A percentile compares a stretch with the other conserved stretches of the same genome.
Evolutionary conservation across 2,329 filamentous ascomycete genomes (phyloP).

Genomic region (Bertia moriformis): DNA sequence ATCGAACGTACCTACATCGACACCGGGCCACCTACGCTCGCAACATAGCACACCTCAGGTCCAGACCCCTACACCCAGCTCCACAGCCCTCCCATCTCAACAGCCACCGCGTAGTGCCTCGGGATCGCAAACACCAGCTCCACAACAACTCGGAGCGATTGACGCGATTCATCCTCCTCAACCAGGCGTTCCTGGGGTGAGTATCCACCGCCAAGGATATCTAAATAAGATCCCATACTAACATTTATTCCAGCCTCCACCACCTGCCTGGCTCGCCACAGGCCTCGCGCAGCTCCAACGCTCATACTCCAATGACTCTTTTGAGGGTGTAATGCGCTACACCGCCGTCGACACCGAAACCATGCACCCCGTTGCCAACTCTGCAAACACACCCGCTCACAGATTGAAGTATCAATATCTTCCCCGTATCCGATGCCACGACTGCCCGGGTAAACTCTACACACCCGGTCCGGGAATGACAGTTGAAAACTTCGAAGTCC

Average conservation of each 20-base stretch:
- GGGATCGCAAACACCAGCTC: slow-evolving; percentile 14
- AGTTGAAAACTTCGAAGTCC: slow-evolving; percentile 81
- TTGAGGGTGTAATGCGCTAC: slow-evolving; percentile 85
- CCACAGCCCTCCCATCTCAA: slow-evolving; percentile 39
- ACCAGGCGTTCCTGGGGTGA: slow-evolving; percentile 23
- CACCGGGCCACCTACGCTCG: slow-evolving; percentile 26
- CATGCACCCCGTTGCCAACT: slow-evolving; percentile 43
- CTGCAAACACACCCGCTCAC: slow-evolving; percentile 23
- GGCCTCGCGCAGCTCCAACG: slow-evolving; percentile 60
- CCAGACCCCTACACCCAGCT: slow-evolving; percentile 30
- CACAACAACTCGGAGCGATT: slow-evolving; percentile 11
- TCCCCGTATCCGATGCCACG: slow-evolving; percentile 77
- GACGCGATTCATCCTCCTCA: slow-evolving; percentile 14
- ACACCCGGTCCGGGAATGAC: slow-evolving; percentile 75
- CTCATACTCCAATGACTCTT: slow-evolving; percentile 64
- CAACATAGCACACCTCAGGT: slow-evolving; percentile 26
- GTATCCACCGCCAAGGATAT: slow-evolving; percentile 16
- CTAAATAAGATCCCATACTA: slow-evolving; percentile 9
- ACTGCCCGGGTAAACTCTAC: slow-evolving; percentile 89
- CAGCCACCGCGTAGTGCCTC: slow-evolving; percentile 18
- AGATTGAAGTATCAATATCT: slow-evolving; percentile 69
- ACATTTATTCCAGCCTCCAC: slow-evolving; percentile 47
- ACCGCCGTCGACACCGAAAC: slow-evolving; percentile 64
- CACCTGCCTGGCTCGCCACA: slow-evolving; percentile 70
- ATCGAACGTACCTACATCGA: slow-evolving; percentile 20